Evolutionary conservation across 2,329 filamentous ascomycete species (phyloP).

Genomic region (Lasiodiplodia sp.): DNA sequence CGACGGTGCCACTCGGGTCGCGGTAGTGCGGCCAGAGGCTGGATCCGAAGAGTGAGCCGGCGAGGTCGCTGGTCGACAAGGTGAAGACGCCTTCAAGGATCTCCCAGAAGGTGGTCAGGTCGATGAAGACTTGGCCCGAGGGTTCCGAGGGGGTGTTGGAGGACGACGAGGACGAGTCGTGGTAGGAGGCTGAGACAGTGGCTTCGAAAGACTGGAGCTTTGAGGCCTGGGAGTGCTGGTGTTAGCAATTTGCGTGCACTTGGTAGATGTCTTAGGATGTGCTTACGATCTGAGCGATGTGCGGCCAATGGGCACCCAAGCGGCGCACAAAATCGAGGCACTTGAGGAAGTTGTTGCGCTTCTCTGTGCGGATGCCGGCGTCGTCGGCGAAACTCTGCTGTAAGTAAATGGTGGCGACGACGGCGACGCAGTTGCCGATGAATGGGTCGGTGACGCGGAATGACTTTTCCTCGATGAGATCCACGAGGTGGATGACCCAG

Average conservation of each 20-base stretch:
- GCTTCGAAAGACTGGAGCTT: constrained; percentile 53
- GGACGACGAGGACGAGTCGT: constrained; percentile 32
- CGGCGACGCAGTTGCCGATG: constrained; percentile 58
- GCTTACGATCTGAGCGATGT: constrained; percentile 49
- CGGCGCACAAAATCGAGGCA: constrained; percentile 54
- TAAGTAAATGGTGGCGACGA: constrained; percentile 62
- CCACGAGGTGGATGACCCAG: constrained; percentile 63
- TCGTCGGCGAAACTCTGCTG: constrained; percentile 62
- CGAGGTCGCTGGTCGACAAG: constrained; percentile 38
- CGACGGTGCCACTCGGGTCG: constrained; percentile 30
- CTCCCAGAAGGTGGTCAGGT: constrained; percentile 58
- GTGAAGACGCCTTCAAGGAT: constrained; percentile 57
- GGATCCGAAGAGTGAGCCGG: constrained; percentile 50
- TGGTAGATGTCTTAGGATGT: neutral
- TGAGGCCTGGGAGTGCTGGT: constrained; percentile 39
- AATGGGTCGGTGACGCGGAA: constrained; percentile 58
- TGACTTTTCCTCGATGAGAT: constrained; percentile 54
- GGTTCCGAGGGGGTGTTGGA: constrained; percentile 35
- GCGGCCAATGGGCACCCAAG: constrained; percentile 53
- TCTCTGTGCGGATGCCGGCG: constrained; percentile 48
- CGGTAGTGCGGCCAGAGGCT: constrained; percentile 45
- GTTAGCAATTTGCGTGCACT: neutral
- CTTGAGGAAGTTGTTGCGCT: constrained; percentile 53
- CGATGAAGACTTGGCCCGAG: constrained; percentile 49
- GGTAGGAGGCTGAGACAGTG: constrained; percentile 55